Evolutionary conservation across 2,329 filamentous ascomycete genomes (phyloP).

Genomic region (Penicillium sp.): DNA sequence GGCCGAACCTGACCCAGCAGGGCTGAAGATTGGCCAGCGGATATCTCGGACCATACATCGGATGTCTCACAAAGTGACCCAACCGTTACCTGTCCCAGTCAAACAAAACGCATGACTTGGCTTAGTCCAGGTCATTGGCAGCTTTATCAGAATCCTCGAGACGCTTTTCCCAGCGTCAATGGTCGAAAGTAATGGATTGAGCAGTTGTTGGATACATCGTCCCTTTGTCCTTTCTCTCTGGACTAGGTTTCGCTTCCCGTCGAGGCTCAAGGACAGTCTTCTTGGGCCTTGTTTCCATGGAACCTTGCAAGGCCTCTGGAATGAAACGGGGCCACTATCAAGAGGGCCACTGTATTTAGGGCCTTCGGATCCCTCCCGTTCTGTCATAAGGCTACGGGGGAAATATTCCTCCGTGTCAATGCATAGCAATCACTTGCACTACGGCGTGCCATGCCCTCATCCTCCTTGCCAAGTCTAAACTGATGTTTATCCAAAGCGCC

Average conservation of each 20-base stretch:
- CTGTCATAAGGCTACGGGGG: background rate
- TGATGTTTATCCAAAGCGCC: background rate
- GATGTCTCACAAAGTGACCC: conserved; percentile 6
- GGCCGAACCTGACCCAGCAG: conserved; percentile 5
- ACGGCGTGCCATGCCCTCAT: background rate
- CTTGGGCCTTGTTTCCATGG: conserved; percentile 12
- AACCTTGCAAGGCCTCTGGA: conserved; percentile 8
- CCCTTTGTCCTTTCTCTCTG: background rate
- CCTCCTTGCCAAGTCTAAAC: background rate
- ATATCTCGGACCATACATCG: conserved; percentile 14
- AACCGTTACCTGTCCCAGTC: conserved; percentile 8
- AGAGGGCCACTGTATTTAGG: background rate
- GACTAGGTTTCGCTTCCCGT: background rate
- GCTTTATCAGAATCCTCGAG: background rate
- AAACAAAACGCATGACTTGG: background rate
- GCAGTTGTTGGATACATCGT: background rate
- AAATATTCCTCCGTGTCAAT: background rate
- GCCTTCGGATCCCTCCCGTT: conserved; percentile 2
- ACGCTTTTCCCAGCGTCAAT: background rate
- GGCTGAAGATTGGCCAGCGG: conserved; percentile 15
- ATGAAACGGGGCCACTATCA: conserved; percentile 13
- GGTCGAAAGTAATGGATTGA: background rate
- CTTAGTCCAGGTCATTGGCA: background rate
- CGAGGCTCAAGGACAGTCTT: background rate
- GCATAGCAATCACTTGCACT: background rate